Conservation (phyloP, 202 grass and related monocot species). For the Bolboschoenoplectus hybrid region DNA sequence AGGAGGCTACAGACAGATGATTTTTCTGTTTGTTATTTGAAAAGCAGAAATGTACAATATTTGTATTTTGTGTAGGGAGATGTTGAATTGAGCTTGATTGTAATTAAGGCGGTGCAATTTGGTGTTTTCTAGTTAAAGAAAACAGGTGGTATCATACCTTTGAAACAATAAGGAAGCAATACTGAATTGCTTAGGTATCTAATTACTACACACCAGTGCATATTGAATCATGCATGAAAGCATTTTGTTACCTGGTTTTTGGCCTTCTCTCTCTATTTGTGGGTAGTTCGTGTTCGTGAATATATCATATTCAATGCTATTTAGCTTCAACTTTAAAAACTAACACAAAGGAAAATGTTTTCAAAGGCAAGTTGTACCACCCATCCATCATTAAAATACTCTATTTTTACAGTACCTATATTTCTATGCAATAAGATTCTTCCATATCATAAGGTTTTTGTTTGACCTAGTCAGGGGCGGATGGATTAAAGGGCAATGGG, state of each 20-base stretch:
- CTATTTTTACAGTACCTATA: neutral
- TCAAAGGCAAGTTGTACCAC: neutral
- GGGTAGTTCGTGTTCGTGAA: neutral
- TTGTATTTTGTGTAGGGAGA: neutral
- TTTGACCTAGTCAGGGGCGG: neutral
- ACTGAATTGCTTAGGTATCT: neutral
- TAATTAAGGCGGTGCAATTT: neutral
- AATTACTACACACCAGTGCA: neutral
- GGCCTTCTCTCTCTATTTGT: neutral
- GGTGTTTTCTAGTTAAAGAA: neutral
- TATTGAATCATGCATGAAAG: neutral
- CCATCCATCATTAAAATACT: neutral
- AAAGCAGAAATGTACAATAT: neutral
- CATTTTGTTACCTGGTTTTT: neutral
- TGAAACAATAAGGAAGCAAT: neutral
- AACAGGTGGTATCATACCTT: neutral
- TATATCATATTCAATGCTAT: conserved; percentile 5
- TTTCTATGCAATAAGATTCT: neutral
- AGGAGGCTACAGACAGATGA: neutral
- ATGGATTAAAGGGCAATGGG: too few relatives aligned
- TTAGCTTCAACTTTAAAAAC: neutral
- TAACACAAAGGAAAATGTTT: neutral
- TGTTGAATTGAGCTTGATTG: neutral
- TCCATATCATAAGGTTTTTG: conserved; percentile 22
- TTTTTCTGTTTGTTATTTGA: neutral